phyloP scores from a whole-genome alignment of 169 alveolate species.

The Cryptosporidium bovis region DNA sequence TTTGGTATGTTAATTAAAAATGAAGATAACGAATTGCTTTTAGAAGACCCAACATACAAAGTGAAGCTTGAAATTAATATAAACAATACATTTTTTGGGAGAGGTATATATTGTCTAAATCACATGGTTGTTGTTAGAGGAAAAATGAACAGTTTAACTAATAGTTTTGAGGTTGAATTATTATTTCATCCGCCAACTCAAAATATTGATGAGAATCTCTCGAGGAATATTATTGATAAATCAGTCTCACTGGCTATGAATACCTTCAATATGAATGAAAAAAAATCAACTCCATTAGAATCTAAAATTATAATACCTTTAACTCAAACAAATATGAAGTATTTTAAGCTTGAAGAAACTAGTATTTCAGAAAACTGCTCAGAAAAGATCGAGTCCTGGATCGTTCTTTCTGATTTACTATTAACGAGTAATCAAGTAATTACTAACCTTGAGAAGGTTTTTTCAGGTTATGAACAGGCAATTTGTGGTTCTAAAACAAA shows the following conservation, averaged over 20 bases:
- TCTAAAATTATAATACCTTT: neutral
- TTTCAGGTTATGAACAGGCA: constrained; percentile 46
- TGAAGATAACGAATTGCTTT: constrained; percentile 20
- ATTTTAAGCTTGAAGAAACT: neutral
- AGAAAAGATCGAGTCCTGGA: constrained; percentile 26
- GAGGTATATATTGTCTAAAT: constrained; percentile 48
- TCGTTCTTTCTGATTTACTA: constrained; percentile 42
- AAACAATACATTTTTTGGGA: constrained; percentile 28
- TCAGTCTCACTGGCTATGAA: neutral
- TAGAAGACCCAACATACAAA: constrained; percentile 46
- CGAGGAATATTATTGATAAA: constrained; percentile 1
- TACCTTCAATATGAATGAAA: neutral
- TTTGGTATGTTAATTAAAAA: constrained; percentile 47
- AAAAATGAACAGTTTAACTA: constrained; percentile 16
- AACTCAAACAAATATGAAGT: neutral
- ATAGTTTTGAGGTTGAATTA: constrained; percentile 15
- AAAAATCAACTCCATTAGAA: neutral
- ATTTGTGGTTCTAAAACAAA: neutral
- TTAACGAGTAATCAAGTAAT: constrained; percentile 9
- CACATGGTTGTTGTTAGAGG: constrained; percentile 47
- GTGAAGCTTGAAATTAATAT: constrained; percentile 4
- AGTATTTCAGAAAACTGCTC: neutral
- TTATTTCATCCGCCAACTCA: constrained; percentile 67
- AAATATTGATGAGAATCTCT: constrained; percentile 6
- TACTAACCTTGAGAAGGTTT: constrained; percentile 19